Conservation (phyloP, 495 filamentous ascomycete genomes). For the Bathelium albidoporum region DNA sequence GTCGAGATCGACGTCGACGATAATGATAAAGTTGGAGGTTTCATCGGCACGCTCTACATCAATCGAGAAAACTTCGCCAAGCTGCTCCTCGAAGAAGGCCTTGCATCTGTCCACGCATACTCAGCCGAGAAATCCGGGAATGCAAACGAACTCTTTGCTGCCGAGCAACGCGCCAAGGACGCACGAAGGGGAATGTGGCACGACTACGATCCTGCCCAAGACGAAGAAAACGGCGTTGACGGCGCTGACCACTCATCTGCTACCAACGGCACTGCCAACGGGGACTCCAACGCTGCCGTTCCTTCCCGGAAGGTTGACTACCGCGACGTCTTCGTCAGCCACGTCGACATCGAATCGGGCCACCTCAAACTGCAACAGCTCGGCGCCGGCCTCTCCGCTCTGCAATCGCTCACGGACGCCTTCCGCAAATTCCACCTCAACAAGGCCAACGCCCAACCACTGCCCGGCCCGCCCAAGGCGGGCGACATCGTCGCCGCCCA, state of each 20-base stretch:
- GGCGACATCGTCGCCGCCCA: slow-evolving; percentile 84
- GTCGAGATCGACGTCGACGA: slow-evolving; percentile 94
- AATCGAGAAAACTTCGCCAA: slow-evolving; percentile 96
- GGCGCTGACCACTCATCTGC: slow-evolving; percentile 30
- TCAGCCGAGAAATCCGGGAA: slow-evolving; percentile 94
- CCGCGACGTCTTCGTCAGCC: slow-evolving; percentile 81
- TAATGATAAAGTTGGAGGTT: slow-evolving; percentile 91
- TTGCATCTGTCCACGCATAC: slow-evolving; percentile 84
- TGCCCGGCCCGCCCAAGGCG: slow-evolving; percentile 72
- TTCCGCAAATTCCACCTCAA: slow-evolving; percentile 82
- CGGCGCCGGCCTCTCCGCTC: slow-evolving; percentile 66
- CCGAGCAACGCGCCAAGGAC: slow-evolving; percentile 80
- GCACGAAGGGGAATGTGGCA: slow-evolving; percentile 81
- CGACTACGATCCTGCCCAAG: slow-evolving; percentile 81
- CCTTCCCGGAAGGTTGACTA: slow-evolving; percentile 62
- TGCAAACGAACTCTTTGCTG: slow-evolving; percentile 73
- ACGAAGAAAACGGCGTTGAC: slow-evolving; percentile 38
- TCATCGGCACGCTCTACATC: slow-evolving; percentile 89
- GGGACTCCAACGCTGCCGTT: slow-evolving; percentile 36
- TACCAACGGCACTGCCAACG: slow-evolving; percentile 39
- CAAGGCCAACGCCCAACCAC: slow-evolving; percentile 54
- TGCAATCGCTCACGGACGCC: slow-evolving; percentile 75
- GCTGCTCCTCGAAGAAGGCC: slow-evolving; percentile 82
- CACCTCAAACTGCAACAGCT: slow-evolving; percentile 82
- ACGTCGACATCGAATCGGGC: slow-evolving; percentile 62